Evolutionary conservation across 2,329 filamentous ascomycete species (phyloP).

Genomic region (Cryphonectria radicalis): DNA sequence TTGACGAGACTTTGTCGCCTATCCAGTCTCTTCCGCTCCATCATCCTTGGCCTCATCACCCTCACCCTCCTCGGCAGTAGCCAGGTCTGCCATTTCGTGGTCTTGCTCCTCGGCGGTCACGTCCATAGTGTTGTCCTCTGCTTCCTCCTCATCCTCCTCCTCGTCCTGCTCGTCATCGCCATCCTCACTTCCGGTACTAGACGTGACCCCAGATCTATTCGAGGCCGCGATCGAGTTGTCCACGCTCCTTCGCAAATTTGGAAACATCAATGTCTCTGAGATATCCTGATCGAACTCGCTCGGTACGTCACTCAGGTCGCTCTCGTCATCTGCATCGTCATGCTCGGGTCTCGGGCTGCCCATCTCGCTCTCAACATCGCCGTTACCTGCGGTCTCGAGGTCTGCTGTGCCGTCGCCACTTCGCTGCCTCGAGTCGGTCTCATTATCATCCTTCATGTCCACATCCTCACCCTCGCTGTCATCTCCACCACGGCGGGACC

Average conservation of each 20-base stretch:
- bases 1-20: neutral
- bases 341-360: constrained; percentile 64
- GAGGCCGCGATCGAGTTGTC: constrained; percentile 38
- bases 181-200: constrained; percentile 31
- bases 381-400: constrained; percentile 33
- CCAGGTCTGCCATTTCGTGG: constrained; percentile 16
- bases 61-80: constrained; percentile 16
- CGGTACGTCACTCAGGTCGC: constrained; percentile 68
- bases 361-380: constrained; percentile 35
- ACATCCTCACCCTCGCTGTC: constrained; percentile 43
- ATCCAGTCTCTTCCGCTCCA: constrained; percentile 21
- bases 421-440: constrained; percentile 27
- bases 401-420: constrained; percentile 29
- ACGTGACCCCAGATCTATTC: constrained; percentile 27
- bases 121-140: constrained; percentile 12
- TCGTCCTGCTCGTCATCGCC: constrained; percentile 30
- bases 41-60: constrained; percentile 33
- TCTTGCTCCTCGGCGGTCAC: constrained; percentile 28
- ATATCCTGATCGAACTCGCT: constrained; percentile 62
- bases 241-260: constrained; percentile 49
- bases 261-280: constrained; percentile 57
- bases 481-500: constrained; percentile 41
- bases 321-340: constrained; percentile 71
- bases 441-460: constrained; percentile 48
- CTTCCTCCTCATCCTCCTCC: constrained; percentile 20